Evolutionary conservation across 768 basidiomycete species (phyloP).

Genomic region (Rhodotorula sphaerocarpa): DNA sequence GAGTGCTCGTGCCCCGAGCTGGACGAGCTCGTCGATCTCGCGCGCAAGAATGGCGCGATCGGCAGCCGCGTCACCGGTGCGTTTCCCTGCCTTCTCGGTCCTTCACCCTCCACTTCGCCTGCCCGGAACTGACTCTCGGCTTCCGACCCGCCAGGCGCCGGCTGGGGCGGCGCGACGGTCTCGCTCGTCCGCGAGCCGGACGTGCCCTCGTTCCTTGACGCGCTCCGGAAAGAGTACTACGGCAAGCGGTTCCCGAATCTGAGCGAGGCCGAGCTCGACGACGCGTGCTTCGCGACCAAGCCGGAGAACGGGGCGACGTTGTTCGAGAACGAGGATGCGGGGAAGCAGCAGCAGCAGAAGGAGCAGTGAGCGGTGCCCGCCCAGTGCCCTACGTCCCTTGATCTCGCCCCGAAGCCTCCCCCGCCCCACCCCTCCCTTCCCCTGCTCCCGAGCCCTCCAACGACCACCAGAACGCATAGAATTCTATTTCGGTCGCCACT

Average conservation of each 20-base stretch:
- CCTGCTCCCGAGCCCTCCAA: too few relatives aligned
- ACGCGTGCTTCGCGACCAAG: conserved; percentile 72
- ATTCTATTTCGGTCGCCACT: too few relatives aligned
- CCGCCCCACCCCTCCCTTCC: too few relatives aligned
- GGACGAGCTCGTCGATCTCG: conserved; percentile 59
- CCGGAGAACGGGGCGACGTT: conserved; percentile 72
- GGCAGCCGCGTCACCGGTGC: conserved; percentile 76
- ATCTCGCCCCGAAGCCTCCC: too few relatives aligned
- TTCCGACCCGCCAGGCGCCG: conserved; percentile 54
- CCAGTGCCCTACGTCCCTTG: too few relatives aligned
- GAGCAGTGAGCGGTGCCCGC: too few relatives aligned
- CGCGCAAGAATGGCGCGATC: conserved; percentile 62
- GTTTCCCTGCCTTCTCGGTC: conserved; percentile 19
- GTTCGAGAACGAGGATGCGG: not conserved
- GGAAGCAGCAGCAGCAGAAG: too few relatives aligned
- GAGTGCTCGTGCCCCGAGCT: conserved; percentile 63
- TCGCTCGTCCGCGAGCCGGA: conserved; percentile 62
- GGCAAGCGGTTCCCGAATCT: conserved; percentile 54
- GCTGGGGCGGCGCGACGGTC: conserved; percentile 86
- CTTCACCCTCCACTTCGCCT: too few relatives aligned
- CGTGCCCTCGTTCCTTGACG: conserved; percentile 58
- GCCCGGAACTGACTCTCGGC: not conserved
- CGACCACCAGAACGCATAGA: too few relatives aligned
- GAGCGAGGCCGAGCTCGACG: conserved; percentile 53
- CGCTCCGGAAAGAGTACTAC: conserved; percentile 55